Evolutionary conservation across 2,329 filamentous ascomycete genomes (phyloP), one percentile per base, ranked within the genome.

Genomic region (Exserohilum turcica): DNA sequence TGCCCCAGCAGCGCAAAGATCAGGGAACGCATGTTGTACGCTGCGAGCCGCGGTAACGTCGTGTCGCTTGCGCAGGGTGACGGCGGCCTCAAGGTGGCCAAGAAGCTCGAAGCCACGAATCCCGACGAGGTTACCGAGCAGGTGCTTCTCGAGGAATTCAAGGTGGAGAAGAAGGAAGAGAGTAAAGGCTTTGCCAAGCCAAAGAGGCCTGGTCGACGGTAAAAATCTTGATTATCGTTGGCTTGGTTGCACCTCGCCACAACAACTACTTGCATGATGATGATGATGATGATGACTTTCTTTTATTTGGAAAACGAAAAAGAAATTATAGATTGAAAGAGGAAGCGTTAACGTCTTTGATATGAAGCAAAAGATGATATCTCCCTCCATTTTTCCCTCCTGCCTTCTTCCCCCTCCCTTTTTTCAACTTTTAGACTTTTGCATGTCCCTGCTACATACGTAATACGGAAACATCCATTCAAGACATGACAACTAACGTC

Each of bases 1-100:
- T 92, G 89, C 72, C 91, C 91, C 0, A 78, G 83, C 0, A 83
- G 79, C 24, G 85, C 82, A 46, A 90, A 86, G 76, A 89, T 94
- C 78, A 92, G 91, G 78, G 88, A 89, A 76, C 82, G 90, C 59
- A 95, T 95, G 91, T 76, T 94, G 68, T 94, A 94, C 72, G 89
- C 90, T 19, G 84, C 82, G 48, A 82, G 80, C 53, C 79, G 84
- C 63, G 76, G 77, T 24, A 78, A 79, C 19, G 88, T 90, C 3
- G 78, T 92, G 27, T 76, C 79, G n/a, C 73, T 87, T 29, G 90
- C 89, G 15, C 84, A 86, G 65, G 76, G 76, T 31, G 84, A 90
- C 61, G 87, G 84, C 1, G 86, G 86, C 0, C 68, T 93, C 44
- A 80, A 78, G 51, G 78, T 91, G 4, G 86, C 84, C 52, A 92